Percentiles rank a stretch among this genome's conserved stretches.
Conservation (phyloP, 495 filamentous ascomycete genomes). For the Letharia columbiana region DNA sequence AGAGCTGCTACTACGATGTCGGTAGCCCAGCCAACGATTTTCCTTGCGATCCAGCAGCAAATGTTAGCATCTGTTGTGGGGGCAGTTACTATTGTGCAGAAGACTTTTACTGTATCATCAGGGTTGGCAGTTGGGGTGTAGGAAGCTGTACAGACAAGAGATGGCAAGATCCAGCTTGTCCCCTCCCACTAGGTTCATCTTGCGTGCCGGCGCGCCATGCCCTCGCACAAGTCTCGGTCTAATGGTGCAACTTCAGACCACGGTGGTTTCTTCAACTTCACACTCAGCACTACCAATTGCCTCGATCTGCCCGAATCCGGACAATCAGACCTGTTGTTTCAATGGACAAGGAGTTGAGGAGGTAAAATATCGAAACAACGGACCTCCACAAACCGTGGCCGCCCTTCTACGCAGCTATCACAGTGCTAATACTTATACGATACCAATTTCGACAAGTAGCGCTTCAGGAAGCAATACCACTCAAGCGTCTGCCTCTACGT, state of each 20-base stretch:
- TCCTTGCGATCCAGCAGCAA: background rate
- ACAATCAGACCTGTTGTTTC: background rate
- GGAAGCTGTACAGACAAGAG: conserved; percentile 1
- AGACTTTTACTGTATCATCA: background rate
- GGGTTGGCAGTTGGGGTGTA: background rate
- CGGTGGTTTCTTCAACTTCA: background rate
- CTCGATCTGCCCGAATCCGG: background rate
- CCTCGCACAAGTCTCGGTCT: background rate
- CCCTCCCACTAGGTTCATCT: background rate
- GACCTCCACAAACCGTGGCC: too few relatives aligned
- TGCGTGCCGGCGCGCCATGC: background rate
- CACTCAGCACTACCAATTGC: background rate
- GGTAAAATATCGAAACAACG: too few relatives aligned
- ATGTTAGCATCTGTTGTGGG: background rate
- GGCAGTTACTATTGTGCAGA: background rate
- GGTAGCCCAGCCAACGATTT: background rate
- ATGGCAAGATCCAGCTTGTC: background rate
- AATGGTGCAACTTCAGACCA: background rate
- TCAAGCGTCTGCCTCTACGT: too few relatives aligned
- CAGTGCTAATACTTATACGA: too few relatives aligned
- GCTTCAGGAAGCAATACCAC: too few relatives aligned
- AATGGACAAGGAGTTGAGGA: too few relatives aligned
- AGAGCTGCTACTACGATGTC: background rate
- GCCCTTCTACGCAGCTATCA: too few relatives aligned
- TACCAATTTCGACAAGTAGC: too few relatives aligned